These are phyloP conservation scores for Beauveria asiatica DNA, from an alignment of 2,329 filamentous ascomycete genomes.

Conservation along the genomic window DNA sequence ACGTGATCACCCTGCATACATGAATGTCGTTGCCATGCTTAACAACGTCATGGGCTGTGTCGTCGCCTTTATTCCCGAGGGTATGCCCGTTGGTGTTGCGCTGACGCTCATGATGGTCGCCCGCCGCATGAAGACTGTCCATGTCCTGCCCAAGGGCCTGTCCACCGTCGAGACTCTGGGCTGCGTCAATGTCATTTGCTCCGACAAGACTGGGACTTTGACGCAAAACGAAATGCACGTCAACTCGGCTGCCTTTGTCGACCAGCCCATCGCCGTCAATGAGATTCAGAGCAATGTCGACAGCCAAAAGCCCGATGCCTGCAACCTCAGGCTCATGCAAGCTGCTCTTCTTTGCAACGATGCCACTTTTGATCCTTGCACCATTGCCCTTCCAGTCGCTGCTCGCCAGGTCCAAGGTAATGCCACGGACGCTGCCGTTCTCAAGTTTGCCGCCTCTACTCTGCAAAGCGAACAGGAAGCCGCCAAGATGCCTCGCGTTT, in stretches of 20 bases:
- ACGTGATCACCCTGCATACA: conserved; percentile 26
- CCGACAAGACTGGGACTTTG: conserved; percentile 34
- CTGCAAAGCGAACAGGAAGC: conserved; percentile 14
- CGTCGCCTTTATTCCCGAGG: conserved; percentile 32
- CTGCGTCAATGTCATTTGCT: conserved; percentile 36
- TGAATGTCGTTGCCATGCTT: conserved; percentile 35
- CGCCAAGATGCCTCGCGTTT: conserved; percentile 20
- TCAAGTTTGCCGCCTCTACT: conserved; percentile 28
- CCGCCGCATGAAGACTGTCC: conserved; percentile 32
- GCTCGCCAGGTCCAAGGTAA: conserved; percentile 31
- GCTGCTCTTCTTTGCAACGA: conserved; percentile 33
- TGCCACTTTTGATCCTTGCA: conserved; percentile 31
- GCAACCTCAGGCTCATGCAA: conserved; percentile 19
- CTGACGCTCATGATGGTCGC: conserved; percentile 35
- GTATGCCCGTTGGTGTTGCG: conserved; percentile 31
- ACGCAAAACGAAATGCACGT: conserved; percentile 38
- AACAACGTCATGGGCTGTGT: conserved; percentile 38
- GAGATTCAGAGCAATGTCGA: conserved; percentile 19
- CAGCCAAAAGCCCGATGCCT: conserved; percentile 11
- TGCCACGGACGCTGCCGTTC: conserved; percentile 34
- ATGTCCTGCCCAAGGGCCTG: conserved; percentile 33
- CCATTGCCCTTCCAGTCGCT: conserved; percentile 25
- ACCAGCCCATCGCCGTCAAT: conserved; percentile 20
- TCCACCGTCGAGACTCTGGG: conserved; percentile 35
- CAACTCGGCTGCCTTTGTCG: conserved; percentile 28